Evolutionary conservation across 441 rosid genomes (phyloP), one percentile per base, ranked within the genome.

Genomic region (Arabidopsis lyrata): DNA sequence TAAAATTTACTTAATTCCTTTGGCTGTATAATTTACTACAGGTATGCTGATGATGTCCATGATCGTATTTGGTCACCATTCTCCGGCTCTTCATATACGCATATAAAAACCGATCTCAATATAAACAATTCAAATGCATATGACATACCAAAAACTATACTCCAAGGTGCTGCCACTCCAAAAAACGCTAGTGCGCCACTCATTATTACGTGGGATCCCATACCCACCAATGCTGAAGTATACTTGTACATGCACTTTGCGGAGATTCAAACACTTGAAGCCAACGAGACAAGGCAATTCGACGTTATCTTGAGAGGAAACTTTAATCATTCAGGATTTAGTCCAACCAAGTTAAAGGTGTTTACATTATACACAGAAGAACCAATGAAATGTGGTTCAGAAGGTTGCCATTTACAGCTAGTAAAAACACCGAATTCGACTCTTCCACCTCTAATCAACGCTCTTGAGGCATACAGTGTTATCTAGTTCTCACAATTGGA

Each of bases 1-100:
- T 24, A 22, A 2, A 22, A 22, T 1, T 22, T 22, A 22, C 24
- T 22, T 22, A 2, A 22, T 22, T 22, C 24, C 2, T 22, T 27
- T 27, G 31, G 31, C 31, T 27, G 4, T 4, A 29, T 6, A 9
- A 6, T 16, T 16, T 15, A 16, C 5, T 54, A 8, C 7, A 59
- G 84, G 73, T 81, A 67, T 53, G 36, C 36, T 16, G 69, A 76
- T 8, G 80, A 81, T 39, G 70, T 31, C 55, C 68, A 57, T 45
- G 81, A 83, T 78, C 86, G 83, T 7, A 0, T 48, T 2, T 81
- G 84, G 83, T 0, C 0, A 34, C 70, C 86, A 6, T 35, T 0
- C 0, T 3, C 27, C 2, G 5, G 2, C 15, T 5, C 15, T 2
- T 2, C 16, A 36, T 15, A 0, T 9, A 42, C 61, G 2, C 7